These are phyloP conservation scores for Candida suzukii DNA, from an alignment of 805 yeast genomes.

Conservation along the genomic window DNA sequence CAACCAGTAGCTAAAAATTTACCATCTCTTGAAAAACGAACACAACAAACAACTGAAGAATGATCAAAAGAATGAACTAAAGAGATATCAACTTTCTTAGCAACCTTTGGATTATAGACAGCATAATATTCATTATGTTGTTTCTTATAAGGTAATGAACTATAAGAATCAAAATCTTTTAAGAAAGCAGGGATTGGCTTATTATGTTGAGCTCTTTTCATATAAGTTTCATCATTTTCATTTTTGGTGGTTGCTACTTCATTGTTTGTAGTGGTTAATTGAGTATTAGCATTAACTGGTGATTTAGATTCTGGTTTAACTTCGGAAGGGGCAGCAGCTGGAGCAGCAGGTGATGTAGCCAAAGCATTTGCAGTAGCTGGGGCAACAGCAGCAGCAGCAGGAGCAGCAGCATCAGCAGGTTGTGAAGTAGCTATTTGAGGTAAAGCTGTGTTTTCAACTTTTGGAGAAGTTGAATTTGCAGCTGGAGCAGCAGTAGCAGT, in stretches of 20 bases:
- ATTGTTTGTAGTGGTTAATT: constrained; percentile 5
- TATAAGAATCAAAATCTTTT: constrained; percentile 70
- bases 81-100: constrained; percentile 72
- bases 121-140: constrained; percentile 81
- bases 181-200: constrained; percentile 80
- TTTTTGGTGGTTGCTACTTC: constrained; percentile 7
- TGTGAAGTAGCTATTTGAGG: constrained; percentile 17
- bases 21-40: constrained; percentile 86
- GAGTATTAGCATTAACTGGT: constrained; percentile 15
- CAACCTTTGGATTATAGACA: constrained; percentile 83
- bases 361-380: constrained; percentile 12
- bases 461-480: constrained; percentile 19
- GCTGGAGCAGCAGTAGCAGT: constrained; percentile 18
- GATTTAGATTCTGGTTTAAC: constrained; percentile 10
- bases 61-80: constrained; percentile 87
- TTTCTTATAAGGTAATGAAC: constrained; percentile 73
- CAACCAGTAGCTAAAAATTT: constrained; percentile 94
- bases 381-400: constrained; percentile 10
- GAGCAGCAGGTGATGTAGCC: constrained; percentile 9
- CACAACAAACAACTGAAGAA: constrained; percentile 94
- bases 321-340: constrained; percentile 19
- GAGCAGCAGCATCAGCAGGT: constrained; percentile 5
- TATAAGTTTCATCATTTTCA: constrained; percentile 27
- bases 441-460: constrained; percentile 19
- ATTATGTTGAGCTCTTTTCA: constrained; percentile 43